Percentiles rank a stretch among this genome's conserved stretches.
These are phyloP conservation scores for Camelina laxa DNA, from an alignment of 345 rosid genomes.

Conservation along the genomic window DNA sequence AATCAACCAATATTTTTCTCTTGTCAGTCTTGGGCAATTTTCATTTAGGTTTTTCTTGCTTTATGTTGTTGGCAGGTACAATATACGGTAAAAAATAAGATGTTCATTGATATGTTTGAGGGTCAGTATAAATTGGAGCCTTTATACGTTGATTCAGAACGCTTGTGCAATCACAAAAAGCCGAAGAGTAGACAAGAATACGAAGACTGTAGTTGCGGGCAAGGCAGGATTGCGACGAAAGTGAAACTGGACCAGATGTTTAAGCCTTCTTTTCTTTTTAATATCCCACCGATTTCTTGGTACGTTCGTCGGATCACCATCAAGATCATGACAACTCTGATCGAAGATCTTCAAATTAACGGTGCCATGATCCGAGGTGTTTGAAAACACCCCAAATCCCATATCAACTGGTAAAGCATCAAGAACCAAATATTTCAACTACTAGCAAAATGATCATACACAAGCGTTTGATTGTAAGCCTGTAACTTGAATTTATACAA, in stretches of 20 bases:
- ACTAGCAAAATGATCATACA: background rate
- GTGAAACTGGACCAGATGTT: slow-evolving; percentile 69
- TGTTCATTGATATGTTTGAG: slow-evolving; percentile 73
- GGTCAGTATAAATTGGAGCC: slow-evolving; percentile 77
- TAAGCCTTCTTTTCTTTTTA: slow-evolving; percentile 61
- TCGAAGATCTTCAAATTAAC: slow-evolving; percentile 45
- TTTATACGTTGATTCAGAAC: slow-evolving; percentile 58
- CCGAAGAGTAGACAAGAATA: slow-evolving; percentile 68
- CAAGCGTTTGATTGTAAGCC: no score
- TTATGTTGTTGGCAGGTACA: slow-evolving; percentile 53
- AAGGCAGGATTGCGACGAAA: slow-evolving; percentile 71
- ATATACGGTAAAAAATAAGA: slow-evolving; percentile 62
- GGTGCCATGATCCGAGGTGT: background rate
- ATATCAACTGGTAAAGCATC: background rate
- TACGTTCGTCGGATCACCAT: slow-evolving; percentile 68
- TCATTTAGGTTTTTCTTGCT: background rate
- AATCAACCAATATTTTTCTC: background rate
- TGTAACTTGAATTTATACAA: no score
- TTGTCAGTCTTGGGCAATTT: background rate
- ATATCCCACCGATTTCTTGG: slow-evolving; percentile 86
- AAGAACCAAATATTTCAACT: background rate
- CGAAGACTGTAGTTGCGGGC: slow-evolving; percentile 56
- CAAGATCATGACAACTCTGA: slow-evolving; percentile 63
- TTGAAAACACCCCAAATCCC: background rate
- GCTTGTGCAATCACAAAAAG: slow-evolving; percentile 56